Evolutionary conservation across 768 basidiomycete genomes (phyloP).

Genomic region (Neoboletus magnificus): DNA sequence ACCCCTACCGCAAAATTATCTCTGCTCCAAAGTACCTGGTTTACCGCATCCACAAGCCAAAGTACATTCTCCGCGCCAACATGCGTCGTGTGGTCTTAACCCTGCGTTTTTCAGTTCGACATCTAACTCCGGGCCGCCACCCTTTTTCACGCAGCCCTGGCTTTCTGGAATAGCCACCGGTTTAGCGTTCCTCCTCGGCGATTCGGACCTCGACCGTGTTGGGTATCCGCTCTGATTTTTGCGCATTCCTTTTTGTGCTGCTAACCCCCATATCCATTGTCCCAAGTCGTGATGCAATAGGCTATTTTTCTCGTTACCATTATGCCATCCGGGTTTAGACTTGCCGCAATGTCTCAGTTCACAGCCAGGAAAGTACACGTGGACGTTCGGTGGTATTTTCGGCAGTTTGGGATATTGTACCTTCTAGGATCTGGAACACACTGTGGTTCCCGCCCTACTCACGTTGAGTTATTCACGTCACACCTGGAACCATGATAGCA

Average conservation of each 20-base stretch:
- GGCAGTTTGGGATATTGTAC: conserved; percentile 1
- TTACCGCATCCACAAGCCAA: neutral
- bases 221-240: neutral
- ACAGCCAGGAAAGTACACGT: conserved; percentile 1
- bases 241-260: neutral
- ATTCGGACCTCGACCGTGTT: neutral
- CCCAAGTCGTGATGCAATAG: neutral
- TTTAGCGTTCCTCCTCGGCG: neutral
- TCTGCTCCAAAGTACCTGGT: neutral
- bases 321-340: neutral
- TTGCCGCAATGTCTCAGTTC: conserved; percentile 1
- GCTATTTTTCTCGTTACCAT: neutral
- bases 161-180: neutral
- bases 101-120: conserved; percentile 1
- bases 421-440: neutral
- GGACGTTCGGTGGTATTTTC: conserved; percentile 17
- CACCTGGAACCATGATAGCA: neutral
- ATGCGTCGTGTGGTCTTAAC: neutral
- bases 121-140: neutral
- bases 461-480: conserved; percentile 2
- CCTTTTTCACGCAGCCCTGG: conserved; percentile 6
- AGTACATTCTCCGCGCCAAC: conserved; percentile 1
- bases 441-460: neutral
- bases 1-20: neutral
- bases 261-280: conserved; percentile 2